Percentiles rank a stretch among this genome's conserved stretches.
phyloP scores from a whole-genome alignment of 768 basidiomycete species.

The Boletellus sp. region DNA sequence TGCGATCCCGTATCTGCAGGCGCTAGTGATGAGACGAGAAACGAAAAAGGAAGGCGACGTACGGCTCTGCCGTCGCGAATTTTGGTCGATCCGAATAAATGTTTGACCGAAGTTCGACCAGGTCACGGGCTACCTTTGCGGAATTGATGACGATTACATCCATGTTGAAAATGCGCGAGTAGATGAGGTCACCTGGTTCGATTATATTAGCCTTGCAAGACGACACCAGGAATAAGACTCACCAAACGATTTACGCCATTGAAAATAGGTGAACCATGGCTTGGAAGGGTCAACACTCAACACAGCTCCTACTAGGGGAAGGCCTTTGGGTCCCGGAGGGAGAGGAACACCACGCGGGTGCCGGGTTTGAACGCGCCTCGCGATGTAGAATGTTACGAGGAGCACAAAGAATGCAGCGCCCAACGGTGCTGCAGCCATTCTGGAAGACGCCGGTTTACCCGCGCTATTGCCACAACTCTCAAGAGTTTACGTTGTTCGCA shows the following conservation, averaged over 20 bases:
- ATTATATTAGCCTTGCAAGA: neutral
- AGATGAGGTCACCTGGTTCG: slow-evolving; percentile 20
- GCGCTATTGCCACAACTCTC: too few relatives aligned
- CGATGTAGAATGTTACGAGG: slow-evolving; percentile 14
- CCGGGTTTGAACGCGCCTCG: neutral
- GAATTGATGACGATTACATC: slow-evolving; percentile 28
- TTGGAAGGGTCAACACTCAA: slow-evolving; percentile 24
- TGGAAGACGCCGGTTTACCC: too few relatives aligned
- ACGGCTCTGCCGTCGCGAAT: slow-evolving; percentile 23
- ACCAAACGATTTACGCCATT: slow-evolving; percentile 30
- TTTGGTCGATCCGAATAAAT: slow-evolving; percentile 35
- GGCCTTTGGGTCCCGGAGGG: slow-evolving; percentile 50
- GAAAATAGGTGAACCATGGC: slow-evolving; percentile 34
- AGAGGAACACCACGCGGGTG: slow-evolving; percentile 22
- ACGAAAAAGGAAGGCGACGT: neutral
- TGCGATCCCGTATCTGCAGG: slow-evolving; percentile 31
- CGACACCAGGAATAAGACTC: neutral
- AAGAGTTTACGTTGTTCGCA: too few relatives aligned
- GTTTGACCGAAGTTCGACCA: slow-evolving; percentile 27
- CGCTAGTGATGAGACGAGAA: neutral
- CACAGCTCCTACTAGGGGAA: slow-evolving; percentile 32
- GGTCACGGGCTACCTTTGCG: slow-evolving; percentile 23
- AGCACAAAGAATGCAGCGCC: slow-evolving; percentile 4
- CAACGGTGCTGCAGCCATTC: slow-evolving; percentile 3
- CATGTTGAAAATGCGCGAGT: slow-evolving; percentile 22